Conservation (phyloP, 2,329 filamentous ascomycete species). For the Colletotrichum musae region DNA sequence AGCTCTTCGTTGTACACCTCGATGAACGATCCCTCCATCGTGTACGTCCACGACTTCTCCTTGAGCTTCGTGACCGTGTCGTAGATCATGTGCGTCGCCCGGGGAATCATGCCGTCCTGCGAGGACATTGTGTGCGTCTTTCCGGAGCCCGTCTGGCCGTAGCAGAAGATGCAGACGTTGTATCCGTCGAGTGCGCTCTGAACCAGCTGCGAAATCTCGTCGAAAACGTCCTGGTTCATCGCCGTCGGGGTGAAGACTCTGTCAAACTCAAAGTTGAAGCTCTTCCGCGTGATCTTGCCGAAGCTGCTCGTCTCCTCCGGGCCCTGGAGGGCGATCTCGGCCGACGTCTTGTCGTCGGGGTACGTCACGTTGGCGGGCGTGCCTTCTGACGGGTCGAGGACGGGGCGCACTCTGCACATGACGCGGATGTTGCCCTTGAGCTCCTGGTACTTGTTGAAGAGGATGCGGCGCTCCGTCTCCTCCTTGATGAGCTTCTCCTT, state of each 20-base stretch:
- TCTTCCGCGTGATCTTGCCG: conserved; percentile 82
- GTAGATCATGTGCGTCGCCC: conserved; percentile 94
- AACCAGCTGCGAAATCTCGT: conserved; percentile 95
- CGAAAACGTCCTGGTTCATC: conserved; percentile 90
- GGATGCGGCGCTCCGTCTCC: conserved; percentile 88
- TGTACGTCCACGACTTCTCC: conserved; percentile 95
- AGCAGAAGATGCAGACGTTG: conserved; percentile 99
- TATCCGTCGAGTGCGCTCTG: conserved; percentile 97
- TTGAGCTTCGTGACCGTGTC: conserved; percentile 85
- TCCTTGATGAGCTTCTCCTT: conserved; percentile 90
- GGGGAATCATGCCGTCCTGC: conserved; percentile 92
- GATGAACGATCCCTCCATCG: conserved; percentile 94
- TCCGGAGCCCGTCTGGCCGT: conserved; percentile 96
- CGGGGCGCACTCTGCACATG: conserved; percentile 94
- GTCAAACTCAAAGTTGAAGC: conserved; percentile 91
- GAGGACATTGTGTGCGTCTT: conserved; percentile 98
- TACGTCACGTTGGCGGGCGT: conserved; percentile 82
- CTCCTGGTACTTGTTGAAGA: conserved; percentile 98
- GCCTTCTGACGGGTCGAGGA: conserved; percentile 71
- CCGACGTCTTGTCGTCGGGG: conserved; percentile 86
- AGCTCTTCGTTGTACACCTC: conserved; percentile 99
- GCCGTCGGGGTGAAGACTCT: conserved; percentile 87
- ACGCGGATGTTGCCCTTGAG: conserved; percentile 98
- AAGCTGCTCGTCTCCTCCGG: conserved; percentile 88
- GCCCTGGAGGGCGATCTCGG: conserved; percentile 87